Conservation (phyloP, 371 early-diverging fungal genomes). For the Mucor piriformis region DNA sequence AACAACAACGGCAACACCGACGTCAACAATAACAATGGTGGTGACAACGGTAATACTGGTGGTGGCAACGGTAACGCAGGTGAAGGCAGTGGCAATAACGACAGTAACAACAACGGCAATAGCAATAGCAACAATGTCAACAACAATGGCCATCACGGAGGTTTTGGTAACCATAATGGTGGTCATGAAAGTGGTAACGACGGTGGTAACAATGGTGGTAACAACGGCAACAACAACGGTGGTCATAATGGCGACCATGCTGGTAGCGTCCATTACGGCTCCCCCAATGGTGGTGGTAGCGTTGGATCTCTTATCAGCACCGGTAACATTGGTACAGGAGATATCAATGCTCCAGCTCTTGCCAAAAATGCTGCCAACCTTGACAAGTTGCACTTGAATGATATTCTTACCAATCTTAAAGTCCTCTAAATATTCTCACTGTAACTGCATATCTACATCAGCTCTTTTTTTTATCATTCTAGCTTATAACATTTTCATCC, state of each 20-base stretch:
- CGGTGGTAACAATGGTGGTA: constrained; percentile 3
- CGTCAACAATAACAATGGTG: not conserved
- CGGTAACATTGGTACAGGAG: not conserved
- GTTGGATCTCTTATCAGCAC: not conserved
- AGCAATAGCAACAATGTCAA: not conserved
- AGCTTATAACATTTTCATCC: too few relatives aligned
- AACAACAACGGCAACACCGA: too few relatives aligned
- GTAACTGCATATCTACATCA: too few relatives aligned
- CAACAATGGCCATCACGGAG: not conserved
- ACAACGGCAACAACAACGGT: not conserved
- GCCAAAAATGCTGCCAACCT: not conserved
- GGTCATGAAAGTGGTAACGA: not conserved
- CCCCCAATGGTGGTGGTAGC: not conserved
- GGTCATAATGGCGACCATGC: not conserved
- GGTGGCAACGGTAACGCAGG: not conserved
- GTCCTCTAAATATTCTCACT: not conserved
- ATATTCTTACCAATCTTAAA: not conserved
- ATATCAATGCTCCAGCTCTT: not conserved
- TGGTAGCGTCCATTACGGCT: not conserved
- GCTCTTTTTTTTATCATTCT: too few relatives aligned
- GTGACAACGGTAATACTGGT: not conserved
- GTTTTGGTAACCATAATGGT: not conserved
- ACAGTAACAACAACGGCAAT: not conserved
- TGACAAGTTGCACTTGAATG: not conserved
- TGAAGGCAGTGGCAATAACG: not conserved